A percentile compares a stretch with the other conserved stretches of the same genome.
These are phyloP conservation scores for Stereum hirsutum DNA, from an alignment of 1,284 basidiomycete species.

Conservation along the genomic window DNA sequence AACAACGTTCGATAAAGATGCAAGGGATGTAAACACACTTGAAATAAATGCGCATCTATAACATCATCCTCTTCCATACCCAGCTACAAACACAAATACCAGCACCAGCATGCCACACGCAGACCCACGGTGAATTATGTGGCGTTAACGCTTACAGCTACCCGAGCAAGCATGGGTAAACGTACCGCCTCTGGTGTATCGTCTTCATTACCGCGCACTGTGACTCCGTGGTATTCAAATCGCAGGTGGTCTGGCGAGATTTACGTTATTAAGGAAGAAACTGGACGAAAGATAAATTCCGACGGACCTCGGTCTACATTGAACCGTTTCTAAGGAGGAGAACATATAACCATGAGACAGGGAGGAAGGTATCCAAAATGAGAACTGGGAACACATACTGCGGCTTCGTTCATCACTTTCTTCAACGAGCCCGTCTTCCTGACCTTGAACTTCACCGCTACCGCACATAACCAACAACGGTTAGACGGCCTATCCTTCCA, in stretches of 20 bases:
- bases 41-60: slow-evolving; percentile 1
- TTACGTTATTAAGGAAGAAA: background rate
- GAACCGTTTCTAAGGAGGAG: background rate
- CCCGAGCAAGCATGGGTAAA: background rate
- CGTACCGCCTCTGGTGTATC: slow-evolving; percentile 5
- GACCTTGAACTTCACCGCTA: slow-evolving; percentile 2
- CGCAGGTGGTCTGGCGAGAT: background rate
- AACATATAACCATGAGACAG: background rate
- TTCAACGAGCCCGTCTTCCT: background rate
- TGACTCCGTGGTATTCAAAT: slow-evolving; percentile 1
- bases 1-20: no score
- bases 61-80: slow-evolving; percentile 3
- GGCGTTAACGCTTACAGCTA: background rate
- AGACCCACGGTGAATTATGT: background rate
- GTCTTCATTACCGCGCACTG: slow-evolving; percentile 3
- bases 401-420: slow-evolving; percentile 4
- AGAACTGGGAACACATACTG: background rate
- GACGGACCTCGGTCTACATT: slow-evolving; percentile 4
- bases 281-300: background rate
- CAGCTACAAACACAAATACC: background rate
- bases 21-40: background rate
- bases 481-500: no score
- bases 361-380: background rate
- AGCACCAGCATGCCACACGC: background rate
- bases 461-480: background rate